Base-by-base conservation (phyloP, 805 yeast species). In the Kazachstania bromeliacearum region DNA sequence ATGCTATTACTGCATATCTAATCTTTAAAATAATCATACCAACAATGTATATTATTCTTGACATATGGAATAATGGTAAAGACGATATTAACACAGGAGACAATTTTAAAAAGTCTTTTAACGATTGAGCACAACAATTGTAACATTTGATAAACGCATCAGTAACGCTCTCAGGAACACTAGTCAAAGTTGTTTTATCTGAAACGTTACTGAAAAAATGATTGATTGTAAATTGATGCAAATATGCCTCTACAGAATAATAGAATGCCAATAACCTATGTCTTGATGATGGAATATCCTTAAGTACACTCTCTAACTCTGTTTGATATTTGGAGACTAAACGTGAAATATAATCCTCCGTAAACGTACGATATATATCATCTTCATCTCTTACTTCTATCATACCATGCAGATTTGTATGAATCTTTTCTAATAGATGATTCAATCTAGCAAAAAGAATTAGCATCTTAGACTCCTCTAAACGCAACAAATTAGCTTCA, bases 241-340 rank as follows among this genome's bases (percentile, higher is more conserved):
- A 55, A 50, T 74, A 77, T 0, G 84, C 84, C 49, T 77, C 79
- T 17, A 77, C 77, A 1, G 83, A 72, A 47, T 70, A 73, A 47
- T 64, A 71, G 53, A 68, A 77, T 3, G 79, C 65, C 53, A 70
- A 53, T 28, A 66, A 50, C 26, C 66, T 62, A 39, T 64, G 66
- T 24, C 70, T 65, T 15, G 59, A 57, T 4, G 50, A 41, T 2
- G 59, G 50, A 21, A 77, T 67, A 31, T 60, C 52, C 12, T 47
- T 47, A 42, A 62, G 68, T 13, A 76, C 46, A 1, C 44, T 38
- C 24, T 61, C 57, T 36, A 82, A 59, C 35, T 67, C 64, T 21
- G 53, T 52, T 44, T 74, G 77, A 33, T 80, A 65, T 39, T 74
- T 79, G 5, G 55, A 44, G 12, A 48, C 27, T 12, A 45, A 28